Evolutionary conservation across 768 basidiomycete species (phyloP).

Genomic region (Tylopilus subfusipes): DNA sequence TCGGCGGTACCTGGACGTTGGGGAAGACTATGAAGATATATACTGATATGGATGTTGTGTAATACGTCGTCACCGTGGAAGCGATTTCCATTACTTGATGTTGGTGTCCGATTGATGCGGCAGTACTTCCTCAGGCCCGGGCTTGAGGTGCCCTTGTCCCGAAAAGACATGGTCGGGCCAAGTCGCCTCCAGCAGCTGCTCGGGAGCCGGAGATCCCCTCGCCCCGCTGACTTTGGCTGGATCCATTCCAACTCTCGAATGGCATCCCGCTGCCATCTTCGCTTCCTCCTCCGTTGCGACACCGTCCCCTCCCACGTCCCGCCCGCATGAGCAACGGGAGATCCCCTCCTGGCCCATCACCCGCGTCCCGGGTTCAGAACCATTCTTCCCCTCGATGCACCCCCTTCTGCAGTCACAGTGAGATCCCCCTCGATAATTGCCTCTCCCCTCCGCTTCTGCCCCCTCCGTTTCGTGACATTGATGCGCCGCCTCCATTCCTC

Average conservation of each 20-base stretch:
- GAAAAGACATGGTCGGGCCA: conserved; percentile 23
- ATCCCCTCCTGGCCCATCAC: not conserved
- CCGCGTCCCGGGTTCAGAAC: not conserved
- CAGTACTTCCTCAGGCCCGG: not conserved
- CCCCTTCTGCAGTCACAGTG: not conserved
- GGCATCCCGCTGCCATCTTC: not conserved
- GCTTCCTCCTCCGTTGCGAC: conserved; percentile 1
- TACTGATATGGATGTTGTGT: conserved; percentile 31
- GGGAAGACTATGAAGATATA: conserved; percentile 77
- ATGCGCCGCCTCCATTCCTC: not conserved
- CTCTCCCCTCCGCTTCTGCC: not conserved
- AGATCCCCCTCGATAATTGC: not conserved
- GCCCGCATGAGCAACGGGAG: not conserved
- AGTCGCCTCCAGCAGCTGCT: conserved; percentile 9
- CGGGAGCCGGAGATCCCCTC: conserved; percentile 12
- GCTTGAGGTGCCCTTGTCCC: conserved; percentile 14
- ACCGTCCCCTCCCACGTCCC: not conserved
- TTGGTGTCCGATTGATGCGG: not conserved
- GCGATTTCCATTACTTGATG: conserved; percentile 6
- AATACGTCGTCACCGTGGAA: conserved; percentile 16
- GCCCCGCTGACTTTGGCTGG: not conserved
- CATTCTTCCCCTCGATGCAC: not conserved
- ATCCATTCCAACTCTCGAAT: conserved; percentile 23
- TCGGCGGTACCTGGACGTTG: conserved; percentile 60
- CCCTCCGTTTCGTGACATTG: not conserved